Percentiles rank a stretch among this genome's conserved stretches.
phyloP scores from a whole-genome alignment of 1,284 basidiomycete species.

The Cryptococcus sp. region DNA sequence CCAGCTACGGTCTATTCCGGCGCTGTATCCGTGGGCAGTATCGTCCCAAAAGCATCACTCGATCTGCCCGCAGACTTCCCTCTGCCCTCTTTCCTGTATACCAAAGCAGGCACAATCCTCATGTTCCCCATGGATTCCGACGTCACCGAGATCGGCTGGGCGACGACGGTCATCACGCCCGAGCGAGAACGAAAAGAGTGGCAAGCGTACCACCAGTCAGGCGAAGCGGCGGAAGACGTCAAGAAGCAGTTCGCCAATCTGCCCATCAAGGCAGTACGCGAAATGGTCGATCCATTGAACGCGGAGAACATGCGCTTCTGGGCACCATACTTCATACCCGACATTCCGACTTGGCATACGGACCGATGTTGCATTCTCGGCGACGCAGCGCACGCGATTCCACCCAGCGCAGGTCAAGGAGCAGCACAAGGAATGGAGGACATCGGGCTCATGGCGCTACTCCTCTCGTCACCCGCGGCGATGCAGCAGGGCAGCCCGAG shows the following conservation, averaged over 20 bases:
- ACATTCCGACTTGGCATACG: constrained; percentile 19
- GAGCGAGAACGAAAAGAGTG: constrained; percentile 26
- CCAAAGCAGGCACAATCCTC: constrained; percentile 25
- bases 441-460: constrained; percentile 19
- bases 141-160: constrained; percentile 25
- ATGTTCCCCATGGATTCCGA: constrained; percentile 20
- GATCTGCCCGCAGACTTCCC: constrained; percentile 7
- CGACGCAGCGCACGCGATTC: constrained; percentile 27
- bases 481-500: not conserved
- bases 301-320: constrained; percentile 21
- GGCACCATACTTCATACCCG: constrained; percentile 27
- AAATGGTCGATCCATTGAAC: constrained; percentile 9
- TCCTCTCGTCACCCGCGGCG: constrained; percentile 10
- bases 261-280: constrained; percentile 22
- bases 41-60: constrained; percentile 10
- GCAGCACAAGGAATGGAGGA: constrained; percentile 30
- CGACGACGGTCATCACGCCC: constrained; percentile 9
- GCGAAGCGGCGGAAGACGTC: constrained; percentile 19
- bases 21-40: constrained; percentile 19
- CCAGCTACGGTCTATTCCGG: constrained; percentile 18
- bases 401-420: constrained; percentile 28
- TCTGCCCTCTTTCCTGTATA: constrained; percentile 26
- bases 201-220: constrained; percentile 19
- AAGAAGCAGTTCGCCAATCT: constrained; percentile 21
- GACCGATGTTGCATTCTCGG: constrained; percentile 20